phyloP scores from a whole-genome alignment of 129 eudicot genomes.

The Flaveria robusta region DNA sequence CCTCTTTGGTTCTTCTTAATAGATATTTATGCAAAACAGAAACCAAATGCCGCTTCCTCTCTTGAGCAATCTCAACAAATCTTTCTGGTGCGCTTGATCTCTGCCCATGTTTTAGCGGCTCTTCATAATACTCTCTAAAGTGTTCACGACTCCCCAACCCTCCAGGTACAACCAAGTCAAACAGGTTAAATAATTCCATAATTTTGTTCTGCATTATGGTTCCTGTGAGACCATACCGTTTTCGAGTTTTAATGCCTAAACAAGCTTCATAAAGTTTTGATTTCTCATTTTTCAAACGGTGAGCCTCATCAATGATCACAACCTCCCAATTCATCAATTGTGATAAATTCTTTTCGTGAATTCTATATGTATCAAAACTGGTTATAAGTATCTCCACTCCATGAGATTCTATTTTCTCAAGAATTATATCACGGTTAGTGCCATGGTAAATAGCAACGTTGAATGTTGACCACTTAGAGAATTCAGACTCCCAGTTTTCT shows the following conservation, averaged over 20 bases:
- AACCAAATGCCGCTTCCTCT: conserved; percentile 77
- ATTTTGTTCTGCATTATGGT: conserved; percentile 94
- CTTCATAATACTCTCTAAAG: conserved; percentile 82
- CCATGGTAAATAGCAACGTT: conserved; percentile 74
- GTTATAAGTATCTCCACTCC: conserved; percentile 74
- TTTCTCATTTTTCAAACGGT: conserved; percentile 88
- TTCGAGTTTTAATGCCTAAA: conserved; percentile 58
- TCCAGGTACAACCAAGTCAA: conserved; percentile 89
- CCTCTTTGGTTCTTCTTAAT: conserved; percentile 93
- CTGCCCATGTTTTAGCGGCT: conserved; percentile 93
- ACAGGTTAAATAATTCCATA: conserved; percentile 89
- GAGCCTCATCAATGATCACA: conserved; percentile 86
- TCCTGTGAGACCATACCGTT: conserved; percentile 89
- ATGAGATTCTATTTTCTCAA: conserved; percentile 53
- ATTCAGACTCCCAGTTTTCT: conserved; percentile 86
- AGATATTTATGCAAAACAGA: conserved; percentile 61
- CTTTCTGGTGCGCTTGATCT: conserved; percentile 77
- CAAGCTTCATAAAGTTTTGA: conserved; percentile 86
- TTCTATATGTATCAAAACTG: conserved; percentile 84
- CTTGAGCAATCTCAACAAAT: conserved; percentile 72
- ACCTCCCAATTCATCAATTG: conserved; percentile 67
- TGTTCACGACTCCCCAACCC: conserved; percentile 90
- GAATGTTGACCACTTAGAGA: conserved; percentile 84
- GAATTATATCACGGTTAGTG: conserved; percentile 64
- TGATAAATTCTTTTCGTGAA: conserved; percentile 64